Percentiles rank a stretch among this genome's conserved stretches.
Evolutionary conservation across 108 stramenopile genomes (phyloP).

Genomic region (Nannochloropsis oceanica): DNA sequence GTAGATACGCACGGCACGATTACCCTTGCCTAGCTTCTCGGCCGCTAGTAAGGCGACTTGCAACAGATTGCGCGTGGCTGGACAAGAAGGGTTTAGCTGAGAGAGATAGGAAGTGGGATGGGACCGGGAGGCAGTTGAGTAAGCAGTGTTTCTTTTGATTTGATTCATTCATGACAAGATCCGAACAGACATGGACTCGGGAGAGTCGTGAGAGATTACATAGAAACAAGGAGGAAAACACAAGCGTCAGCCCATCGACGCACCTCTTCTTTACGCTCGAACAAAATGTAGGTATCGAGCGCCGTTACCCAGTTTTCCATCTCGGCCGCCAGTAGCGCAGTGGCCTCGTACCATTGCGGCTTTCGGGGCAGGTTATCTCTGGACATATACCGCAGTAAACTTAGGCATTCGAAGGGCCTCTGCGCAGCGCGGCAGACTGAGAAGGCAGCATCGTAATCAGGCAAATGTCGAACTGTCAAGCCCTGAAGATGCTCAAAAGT

Average conservation of each 20-base stretch:
- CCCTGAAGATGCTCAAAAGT: not conserved
- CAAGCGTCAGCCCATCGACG: not conserved
- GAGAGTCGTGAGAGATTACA: too few relatives aligned
- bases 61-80: not conserved
- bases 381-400: not conserved
- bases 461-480: not conserved
- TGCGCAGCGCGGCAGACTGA: not conserved
- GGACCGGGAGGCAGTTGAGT: too few relatives aligned
- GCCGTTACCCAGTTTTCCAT: not conserved
- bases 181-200: too few relatives aligned
- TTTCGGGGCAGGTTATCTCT: not conserved
- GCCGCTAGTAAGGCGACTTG: not conserved
- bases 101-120: too few relatives aligned
- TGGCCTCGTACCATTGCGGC: not conserved
- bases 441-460: not conserved
- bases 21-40: not conserved
- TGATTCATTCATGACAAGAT: too few relatives aligned
- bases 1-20: not conserved
- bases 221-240: too few relatives aligned
- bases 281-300: not conserved
- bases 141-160: too few relatives aligned
- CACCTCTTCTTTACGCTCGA: not conserved
- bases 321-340: not conserved
- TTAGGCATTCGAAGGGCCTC: not conserved
- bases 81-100: not conserved